These are phyloP conservation scores for Myriangium duriaei DNA, from an alignment of 2,329 filamentous ascomycete genomes.

Conservation along the genomic window DNA sequence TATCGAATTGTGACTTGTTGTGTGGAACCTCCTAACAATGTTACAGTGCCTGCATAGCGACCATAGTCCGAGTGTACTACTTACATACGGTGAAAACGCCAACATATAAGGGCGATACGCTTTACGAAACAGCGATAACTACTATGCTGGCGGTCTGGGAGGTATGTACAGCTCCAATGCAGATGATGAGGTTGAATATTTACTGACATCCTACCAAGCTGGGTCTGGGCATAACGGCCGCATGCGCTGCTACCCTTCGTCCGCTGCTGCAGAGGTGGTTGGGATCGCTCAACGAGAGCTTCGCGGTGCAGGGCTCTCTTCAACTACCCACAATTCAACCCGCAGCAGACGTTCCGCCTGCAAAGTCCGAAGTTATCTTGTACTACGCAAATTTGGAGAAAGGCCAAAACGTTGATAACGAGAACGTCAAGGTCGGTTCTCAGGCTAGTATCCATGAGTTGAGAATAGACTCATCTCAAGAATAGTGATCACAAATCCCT, in stretches of 20 bases:
- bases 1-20: slow-evolving; percentile 11
- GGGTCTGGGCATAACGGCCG: slow-evolving; percentile 27
- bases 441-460: too few relatives aligned
- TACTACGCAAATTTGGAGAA: too few relatives aligned
- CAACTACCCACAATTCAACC: too few relatives aligned
- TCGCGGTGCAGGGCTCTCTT: too few relatives aligned
- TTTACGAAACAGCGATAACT: slow-evolving; percentile 16
- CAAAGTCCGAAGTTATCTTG: too few relatives aligned
- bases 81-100: slow-evolving; percentile 25
- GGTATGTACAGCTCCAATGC: slow-evolving; percentile 31
- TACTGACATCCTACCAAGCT: slow-evolving; percentile 22
- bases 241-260: slow-evolving; percentile 37
- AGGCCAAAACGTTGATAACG: too few relatives aligned
- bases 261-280: slow-evolving; percentile 36
- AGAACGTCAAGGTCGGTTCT: too few relatives aligned
- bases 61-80: slow-evolving; percentile 28
- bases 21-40: not conserved
- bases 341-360: too few relatives aligned
- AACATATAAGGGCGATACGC: slow-evolving; percentile 15
- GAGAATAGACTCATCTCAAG: too few relatives aligned
- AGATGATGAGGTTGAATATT: slow-evolving; percentile 24
- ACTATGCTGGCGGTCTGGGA: slow-evolving; percentile 20
- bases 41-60: slow-evolving; percentile 2
- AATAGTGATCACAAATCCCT: too few relatives aligned
- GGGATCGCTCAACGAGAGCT: too few relatives aligned